Base-by-base conservation (phyloP, 2,329 filamentous ascomycete species). In the Aureobasidium namibiae region DNA sequence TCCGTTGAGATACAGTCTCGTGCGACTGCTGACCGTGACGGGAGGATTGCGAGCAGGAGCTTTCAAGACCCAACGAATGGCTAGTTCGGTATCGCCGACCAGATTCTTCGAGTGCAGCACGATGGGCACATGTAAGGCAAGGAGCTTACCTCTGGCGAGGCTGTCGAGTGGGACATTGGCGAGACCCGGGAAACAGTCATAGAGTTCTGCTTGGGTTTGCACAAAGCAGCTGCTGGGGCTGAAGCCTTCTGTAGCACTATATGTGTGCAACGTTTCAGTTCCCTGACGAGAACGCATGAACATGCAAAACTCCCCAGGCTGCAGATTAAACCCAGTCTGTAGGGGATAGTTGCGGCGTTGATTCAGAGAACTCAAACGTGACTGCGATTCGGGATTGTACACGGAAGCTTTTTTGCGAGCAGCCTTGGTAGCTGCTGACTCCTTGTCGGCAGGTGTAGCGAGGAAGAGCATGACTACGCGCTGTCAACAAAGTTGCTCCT, bases 401-500 rank as follows among this genome's bases (percentile, higher is more conserved):
- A 36, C 29, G 0, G 57, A 59, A 6, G 38, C 48, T 36, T 31
- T 50, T 23, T 59, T 50, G 1, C 48, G 46, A 23, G 36, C 38
- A 14, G 46, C 36, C 21, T 44, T 52, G 10, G 13, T 18, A 21
- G 57, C 46, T 8, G 46, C 48, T 14, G 45, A 44, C 14, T 59
- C 60, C 50, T 49, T 60, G 48, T 50, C 46, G 26, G 36, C 49
- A 45, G 52, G 24, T 18, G 49, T 59, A 41, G 56, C 53, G 10
- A 60, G 54, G 14, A 49, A 60, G 3, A 44, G 48, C 41, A 63
- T 53, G 34, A 63, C 60, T 63, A 13, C 36, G 21, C 7, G 21
- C 11, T 52, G 24, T 54, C 36, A 48, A 50, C 13, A 50, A 4
- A 9, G 26, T 14, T 36, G 31, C 24, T n/a, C 4, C 10, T 4